These are phyloP conservation scores for Phaseolus lunatus DNA, from an alignment of 306 rosid species.

Conservation along the genomic window DNA sequence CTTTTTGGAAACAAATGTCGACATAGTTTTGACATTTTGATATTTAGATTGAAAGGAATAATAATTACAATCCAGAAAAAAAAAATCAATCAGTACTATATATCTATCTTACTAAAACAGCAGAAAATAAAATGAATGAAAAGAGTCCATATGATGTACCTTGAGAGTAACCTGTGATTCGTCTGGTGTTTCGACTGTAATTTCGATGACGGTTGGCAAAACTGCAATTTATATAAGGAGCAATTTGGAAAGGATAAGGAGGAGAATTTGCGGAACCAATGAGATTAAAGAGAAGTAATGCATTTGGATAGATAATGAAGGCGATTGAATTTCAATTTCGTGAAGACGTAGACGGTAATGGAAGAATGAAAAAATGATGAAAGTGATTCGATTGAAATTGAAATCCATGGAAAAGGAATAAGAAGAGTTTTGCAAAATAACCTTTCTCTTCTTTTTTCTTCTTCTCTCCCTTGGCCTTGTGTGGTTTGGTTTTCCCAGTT, in stretches of 20 bases:
- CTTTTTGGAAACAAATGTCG: no score
- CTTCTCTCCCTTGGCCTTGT: constrained; percentile 88
- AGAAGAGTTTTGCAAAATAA: no score
- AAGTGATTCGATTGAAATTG: not conserved
- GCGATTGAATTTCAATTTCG: not conserved
- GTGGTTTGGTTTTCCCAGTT: constrained; percentile 79
- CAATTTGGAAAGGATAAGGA: constrained; percentile 37
- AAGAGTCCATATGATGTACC: constrained; percentile 50
- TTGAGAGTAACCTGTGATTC: constrained; percentile 80
- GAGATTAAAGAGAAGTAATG: constrained; percentile 29
- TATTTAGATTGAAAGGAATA: not conserved
- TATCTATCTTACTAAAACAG: not conserved
- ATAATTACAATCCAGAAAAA: not conserved
- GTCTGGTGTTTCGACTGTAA: constrained; percentile 70
- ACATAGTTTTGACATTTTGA: not conserved
- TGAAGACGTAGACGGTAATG: not conserved
- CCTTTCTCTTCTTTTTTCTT: constrained; percentile 98
- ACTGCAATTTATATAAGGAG: constrained; percentile 55
- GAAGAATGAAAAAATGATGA: not conserved
- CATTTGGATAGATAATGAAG: not conserved
- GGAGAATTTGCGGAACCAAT: constrained; percentile 39
- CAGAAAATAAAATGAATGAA: not conserved
- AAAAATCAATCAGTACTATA: not conserved
- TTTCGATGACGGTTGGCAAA: constrained; percentile 84
- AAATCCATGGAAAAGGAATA: not conserved